These are phyloP conservation scores for Melampsora abietis-canadensis DNA, from an alignment of 1,284 basidiomycete species.

Conservation along the genomic window DNA sequence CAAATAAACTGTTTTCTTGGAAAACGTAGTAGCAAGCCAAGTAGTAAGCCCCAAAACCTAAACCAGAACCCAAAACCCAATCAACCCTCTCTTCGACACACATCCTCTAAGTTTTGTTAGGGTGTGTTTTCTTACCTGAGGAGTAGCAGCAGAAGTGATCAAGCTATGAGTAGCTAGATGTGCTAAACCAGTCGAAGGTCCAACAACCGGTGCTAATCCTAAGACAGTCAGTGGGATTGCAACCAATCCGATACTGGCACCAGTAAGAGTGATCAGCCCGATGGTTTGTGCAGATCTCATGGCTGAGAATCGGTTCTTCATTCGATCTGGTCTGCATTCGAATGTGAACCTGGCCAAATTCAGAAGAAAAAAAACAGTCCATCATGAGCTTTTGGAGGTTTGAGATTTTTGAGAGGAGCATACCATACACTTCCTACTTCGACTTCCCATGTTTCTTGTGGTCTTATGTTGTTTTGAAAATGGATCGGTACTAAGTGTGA, in stretches of 20 bases:
- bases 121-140: constrained; percentile 1
- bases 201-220: constrained; percentile 22
- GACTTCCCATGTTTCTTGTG: constrained; percentile 24
- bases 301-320: constrained; percentile 28
- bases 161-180: constrained; percentile 18
- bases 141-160: constrained; percentile 24
- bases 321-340: constrained; percentile 25
- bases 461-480: constrained; percentile 16
- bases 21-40: constrained; percentile 28
- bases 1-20: constrained; percentile 22
- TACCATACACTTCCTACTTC: constrained; percentile 37
- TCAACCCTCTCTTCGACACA: too few species aligned
- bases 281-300: constrained; percentile 23
- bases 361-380: background rate
- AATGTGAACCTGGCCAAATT: constrained; percentile 21
- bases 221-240: constrained; percentile 24
- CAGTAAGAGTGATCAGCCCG: constrained; percentile 31
- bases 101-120: too few species aligned
- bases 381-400: background rate
- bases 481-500: constrained; percentile 30
- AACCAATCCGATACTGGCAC: constrained; percentile 28
- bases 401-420: background rate
- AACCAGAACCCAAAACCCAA: too few species aligned
- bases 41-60: constrained; percentile 31
- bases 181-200: constrained; percentile 21